Percentiles rank a stretch among this genome's conserved stretches.
phyloP scores from a whole-genome alignment of 176 grass and related monocot species.

The Rhynchospora breviuscula region DNA sequence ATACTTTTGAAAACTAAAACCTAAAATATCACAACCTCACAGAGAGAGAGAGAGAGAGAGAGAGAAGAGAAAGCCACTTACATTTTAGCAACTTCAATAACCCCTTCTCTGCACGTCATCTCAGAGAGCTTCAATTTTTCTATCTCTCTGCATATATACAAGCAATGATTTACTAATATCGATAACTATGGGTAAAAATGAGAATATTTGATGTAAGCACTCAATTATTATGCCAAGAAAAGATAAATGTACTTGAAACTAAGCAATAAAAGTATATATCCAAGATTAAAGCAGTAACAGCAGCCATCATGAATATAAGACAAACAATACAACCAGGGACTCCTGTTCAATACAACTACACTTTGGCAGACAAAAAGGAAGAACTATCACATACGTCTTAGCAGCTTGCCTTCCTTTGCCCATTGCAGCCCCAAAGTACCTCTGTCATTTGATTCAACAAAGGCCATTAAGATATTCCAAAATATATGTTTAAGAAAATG shows the following conservation, averaged over 20 bases:
- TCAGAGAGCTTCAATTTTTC: slow-evolving; percentile 92
- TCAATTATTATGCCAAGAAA: not conserved
- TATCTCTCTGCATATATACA: slow-evolving; percentile 62
- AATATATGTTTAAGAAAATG: not conserved
- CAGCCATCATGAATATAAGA: too few relatives aligned
- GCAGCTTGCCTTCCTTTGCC: slow-evolving; percentile 85
- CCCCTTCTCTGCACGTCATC: slow-evolving; percentile 74
- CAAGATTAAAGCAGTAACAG: not conserved
- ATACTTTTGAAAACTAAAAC: not conserved
- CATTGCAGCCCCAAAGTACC: slow-evolving; percentile 68
- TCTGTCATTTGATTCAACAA: slow-evolving; percentile 43
- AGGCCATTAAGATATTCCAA: slow-evolving; percentile 1
- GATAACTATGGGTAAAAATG: not conserved
- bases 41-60: not conserved
- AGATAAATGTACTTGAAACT: not conserved
- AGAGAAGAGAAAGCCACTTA: slow-evolving; percentile 29
- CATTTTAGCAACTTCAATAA: slow-evolving; percentile 88
- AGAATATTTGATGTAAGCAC: not conserved
- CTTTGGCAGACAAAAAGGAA: not conserved
- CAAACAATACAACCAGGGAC: not conserved
- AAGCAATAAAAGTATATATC: not conserved
- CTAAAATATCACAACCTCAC: not conserved
- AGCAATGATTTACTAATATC: not conserved
- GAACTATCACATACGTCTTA: slow-evolving; percentile 53
- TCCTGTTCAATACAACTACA: not conserved